Evolutionary conservation across 192 early-diverging fungal species (phyloP).

Genomic region (Coemansia sp.): DNA sequence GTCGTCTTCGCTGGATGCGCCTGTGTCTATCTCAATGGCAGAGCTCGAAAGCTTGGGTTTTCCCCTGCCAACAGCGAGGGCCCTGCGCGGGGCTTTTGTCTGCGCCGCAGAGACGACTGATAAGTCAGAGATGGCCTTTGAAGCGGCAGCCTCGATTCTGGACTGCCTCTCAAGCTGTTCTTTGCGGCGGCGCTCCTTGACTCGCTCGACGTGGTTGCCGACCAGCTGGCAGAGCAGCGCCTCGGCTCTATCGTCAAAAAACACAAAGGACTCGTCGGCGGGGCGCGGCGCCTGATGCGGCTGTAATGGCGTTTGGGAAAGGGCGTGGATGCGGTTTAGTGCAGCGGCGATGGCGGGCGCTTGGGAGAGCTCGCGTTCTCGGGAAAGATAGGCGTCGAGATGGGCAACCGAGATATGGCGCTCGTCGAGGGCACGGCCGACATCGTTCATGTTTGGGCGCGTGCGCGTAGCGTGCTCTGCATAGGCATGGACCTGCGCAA

Average conservation of each 20-base stretch:
- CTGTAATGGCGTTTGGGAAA: conserved; percentile 8
- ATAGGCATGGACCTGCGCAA: conserved; percentile 48
- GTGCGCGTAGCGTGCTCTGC: conserved; percentile 53
- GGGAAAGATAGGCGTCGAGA: conserved; percentile 28
- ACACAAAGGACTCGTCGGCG: conserved; percentile 13
- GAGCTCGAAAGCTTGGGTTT: neutral
- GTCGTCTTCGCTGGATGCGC: conserved; percentile 5
- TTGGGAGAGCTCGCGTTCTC: conserved; percentile 8
- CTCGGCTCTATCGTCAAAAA: conserved; percentile 36
- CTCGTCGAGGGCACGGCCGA: conserved; percentile 44
- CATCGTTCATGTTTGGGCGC: conserved; percentile 52
- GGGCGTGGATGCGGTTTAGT: conserved; percentile 13
- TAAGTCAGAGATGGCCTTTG: neutral
- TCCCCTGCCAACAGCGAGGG: neutral
- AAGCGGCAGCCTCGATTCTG: conserved; percentile 1
- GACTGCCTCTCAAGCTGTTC: conserved; percentile 13
- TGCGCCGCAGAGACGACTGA: neutral
- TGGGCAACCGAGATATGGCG: conserved; percentile 31
- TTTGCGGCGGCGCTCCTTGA: conserved; percentile 13
- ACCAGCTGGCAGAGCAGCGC: conserved; percentile 31
- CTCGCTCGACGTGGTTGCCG: conserved; percentile 11
- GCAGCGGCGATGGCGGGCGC: conserved; percentile 17
- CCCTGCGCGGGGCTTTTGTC: neutral
- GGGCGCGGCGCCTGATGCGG: neutral
- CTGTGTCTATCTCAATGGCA: neutral